Percentiles rank a stretch among this genome's conserved stretches.
These are phyloP conservation scores for Rutstroemia sp. DNA, from an alignment of 2,329 filamentous ascomycete genomes.

Conservation along the genomic window DNA sequence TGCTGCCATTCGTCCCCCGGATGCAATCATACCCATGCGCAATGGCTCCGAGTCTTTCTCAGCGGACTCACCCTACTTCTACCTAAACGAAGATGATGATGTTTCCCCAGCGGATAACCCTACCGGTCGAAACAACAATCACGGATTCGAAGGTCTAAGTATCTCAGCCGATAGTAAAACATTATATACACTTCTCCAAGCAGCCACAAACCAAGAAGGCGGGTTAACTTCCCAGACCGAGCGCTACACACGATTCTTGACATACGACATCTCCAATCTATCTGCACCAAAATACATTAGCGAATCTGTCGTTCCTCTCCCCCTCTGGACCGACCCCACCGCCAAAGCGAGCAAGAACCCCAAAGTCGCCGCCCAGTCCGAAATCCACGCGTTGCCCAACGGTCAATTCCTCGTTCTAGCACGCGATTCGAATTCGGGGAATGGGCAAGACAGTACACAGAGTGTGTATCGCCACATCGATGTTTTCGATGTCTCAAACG, in stretches of 20 bases:
- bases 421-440: constrained; percentile 54
- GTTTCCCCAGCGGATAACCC: constrained; percentile 49
- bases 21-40: constrained; percentile 56
- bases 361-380: constrained; percentile 57
- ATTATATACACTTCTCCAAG: constrained; percentile 60
- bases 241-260: constrained; percentile 52
- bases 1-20: constrained; percentile 55
- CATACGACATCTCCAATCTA: constrained; percentile 50
- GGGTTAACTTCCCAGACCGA: constrained; percentile 46
- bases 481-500: constrained; percentile 54
- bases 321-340: constrained; percentile 45
- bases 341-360: constrained; percentile 36
- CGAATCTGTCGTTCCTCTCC: constrained; percentile 61
- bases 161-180: constrained; percentile 54
- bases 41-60: constrained; percentile 56
- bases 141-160: constrained; percentile 66
- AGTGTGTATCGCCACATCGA: constrained; percentile 64
- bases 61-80: constrained; percentile 55
- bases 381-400: constrained; percentile 56
- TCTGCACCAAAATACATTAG: constrained; percentile 40
- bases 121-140: constrained; percentile 62
- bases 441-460: constrained; percentile 42
- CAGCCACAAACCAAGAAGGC: constrained; percentile 55
- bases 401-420: constrained; percentile 61
- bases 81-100: constrained; percentile 36